Evolutionary conservation across 495 filamentous ascomycete species (phyloP), one percentile per base, ranked within the genome.

Genomic region (Penicillium alfredii): DNA sequence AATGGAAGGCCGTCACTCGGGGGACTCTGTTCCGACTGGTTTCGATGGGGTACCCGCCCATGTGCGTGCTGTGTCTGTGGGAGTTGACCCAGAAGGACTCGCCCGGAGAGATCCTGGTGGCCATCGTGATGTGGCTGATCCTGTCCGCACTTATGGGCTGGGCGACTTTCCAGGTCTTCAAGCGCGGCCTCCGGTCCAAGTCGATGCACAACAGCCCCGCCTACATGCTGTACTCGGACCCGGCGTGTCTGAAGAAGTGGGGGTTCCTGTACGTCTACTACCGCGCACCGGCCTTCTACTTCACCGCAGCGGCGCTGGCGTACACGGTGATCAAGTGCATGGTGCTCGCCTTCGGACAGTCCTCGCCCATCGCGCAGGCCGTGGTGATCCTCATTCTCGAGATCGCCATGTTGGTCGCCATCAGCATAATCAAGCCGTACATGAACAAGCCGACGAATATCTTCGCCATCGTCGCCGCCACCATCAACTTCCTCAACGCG

Each of bases 391-490:
- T 97, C 25, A 62, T 98, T 31, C 78, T 95, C 40, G 92, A 98
- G 66, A 80, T 82, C 0, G 75, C 54, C 11, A 79, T 85, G 44
- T 72, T 98, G 46, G 82, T 96, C 48, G 76, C 59, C 15, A 79
- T 86, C 21, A 80, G 73, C 39, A 80, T 94, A 17, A 64, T 95
- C 53, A 76, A 84, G 32, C 92, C 92, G 1, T 98, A 85, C 77
- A 96, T 97, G 90, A 88, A 96, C 71, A 95, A 92, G 76, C 88
- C 84, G 59, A 94, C 89, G 33, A 98, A 98, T 56, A 79, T 79
- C 33, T 90, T 94, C 73, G 94, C 94, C 67, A 94, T 98, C 49
- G 71, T 86, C 40, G 93, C 94, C 47, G 76, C 74, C 36, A 80
- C 76, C 19, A 67, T 95, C 50, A 97, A 94, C 62, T 93, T 96